Percentiles rank a stretch among this genome's conserved stretches.
These are phyloP conservation scores for Vitis amurensis DNA, from an alignment of 164 flowering plant species.

Conservation along the genomic window DNA sequence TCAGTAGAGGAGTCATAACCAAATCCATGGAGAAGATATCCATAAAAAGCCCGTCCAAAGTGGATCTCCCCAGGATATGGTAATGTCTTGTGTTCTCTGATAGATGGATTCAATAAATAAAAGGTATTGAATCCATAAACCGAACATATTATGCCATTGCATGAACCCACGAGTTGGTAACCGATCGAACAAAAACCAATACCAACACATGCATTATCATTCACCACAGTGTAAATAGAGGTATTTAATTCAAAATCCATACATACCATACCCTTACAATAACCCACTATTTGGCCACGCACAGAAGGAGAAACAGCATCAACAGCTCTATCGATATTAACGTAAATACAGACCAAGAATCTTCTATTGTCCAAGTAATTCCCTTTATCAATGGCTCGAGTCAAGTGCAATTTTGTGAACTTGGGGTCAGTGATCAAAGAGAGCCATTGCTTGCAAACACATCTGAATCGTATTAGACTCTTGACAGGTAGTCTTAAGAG, in stretches of 20 bases:
- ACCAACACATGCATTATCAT: too few species aligned
- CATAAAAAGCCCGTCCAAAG: not conserved
- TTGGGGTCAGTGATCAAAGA: slow-evolving; percentile 11
- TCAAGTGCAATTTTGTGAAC: slow-evolving; percentile 10
- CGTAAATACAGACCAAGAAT: not conserved
- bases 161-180: not conserved
- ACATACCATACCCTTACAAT: too few species aligned
- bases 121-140: too few species aligned
- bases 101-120: slow-evolving; percentile 1
- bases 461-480: slow-evolving; percentile 6
- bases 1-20: slow-evolving; percentile 8
- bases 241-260: too few species aligned
- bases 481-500: slow-evolving; percentile 12
- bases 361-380: not conserved
- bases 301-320: too few species aligned
- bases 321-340: not conserved
- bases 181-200: too few species aligned
- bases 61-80: too few species aligned
- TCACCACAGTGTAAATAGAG: too few species aligned
- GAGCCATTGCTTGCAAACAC: slow-evolving; percentile 16
- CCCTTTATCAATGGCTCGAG: too few species aligned
- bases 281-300: too few species aligned
- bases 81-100: not conserved
- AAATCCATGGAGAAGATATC: not conserved
- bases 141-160: slow-evolving; percentile 1